Base-by-base conservation (phyloP, 352 stramenopile genomes). In the Chrysophaeum taylorii region DNA sequence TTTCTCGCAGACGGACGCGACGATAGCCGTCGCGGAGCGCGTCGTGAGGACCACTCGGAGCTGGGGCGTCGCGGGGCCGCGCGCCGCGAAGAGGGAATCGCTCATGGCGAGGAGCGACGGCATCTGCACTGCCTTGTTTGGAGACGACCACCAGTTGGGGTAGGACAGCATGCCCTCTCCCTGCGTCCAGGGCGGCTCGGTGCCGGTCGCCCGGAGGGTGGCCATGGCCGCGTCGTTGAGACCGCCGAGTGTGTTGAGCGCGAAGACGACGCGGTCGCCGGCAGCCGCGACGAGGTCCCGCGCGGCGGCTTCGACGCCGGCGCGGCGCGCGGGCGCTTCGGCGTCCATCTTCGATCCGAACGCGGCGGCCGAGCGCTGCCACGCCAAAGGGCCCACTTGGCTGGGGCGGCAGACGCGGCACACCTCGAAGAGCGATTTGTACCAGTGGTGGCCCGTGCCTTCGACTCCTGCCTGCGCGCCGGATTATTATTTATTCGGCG, bases 401-500 rank as follows among this genome's bases (percentile, higher is more conserved):
- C 33, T 38, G 9, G 57, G 57, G 33, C 35, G 14, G 18, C 33
- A 41, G 12, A 23, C 1, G 36, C 57, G 12, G 57, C 57, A 66
- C 57, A 45, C 33, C 36, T 66, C 57, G 12, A 41, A 45, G 36
- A 66, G 36, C 33, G 57, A 41, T 36, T 66, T 66, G 33, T 45
- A 66, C 57, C 57, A 66, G 57, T 66, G 57, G 35, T 66, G 57
- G 12, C 57, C 57, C 57, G 57, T 66, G 57, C 57, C 57, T n/a
- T 66, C 57, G 18, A 66, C 41, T 48, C 14, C 41, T 21, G 14
- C 41, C 41, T n/a, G n/a, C n/a, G n/a, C n/a, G n/a, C n/a, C n/a
- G n/a, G n/a, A n/a, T n/a, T n/a, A n/a, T n/a, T n/a, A n/a, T n/a
- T n/a, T n/a, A n/a, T n/a, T n/a, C n/a, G n/a, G n/a, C n/a, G n/a